Evolutionary conservation across 306 rosid species (phyloP), one percentile per base, ranked within the genome.

Genomic region (Begonia masoniana): DNA sequence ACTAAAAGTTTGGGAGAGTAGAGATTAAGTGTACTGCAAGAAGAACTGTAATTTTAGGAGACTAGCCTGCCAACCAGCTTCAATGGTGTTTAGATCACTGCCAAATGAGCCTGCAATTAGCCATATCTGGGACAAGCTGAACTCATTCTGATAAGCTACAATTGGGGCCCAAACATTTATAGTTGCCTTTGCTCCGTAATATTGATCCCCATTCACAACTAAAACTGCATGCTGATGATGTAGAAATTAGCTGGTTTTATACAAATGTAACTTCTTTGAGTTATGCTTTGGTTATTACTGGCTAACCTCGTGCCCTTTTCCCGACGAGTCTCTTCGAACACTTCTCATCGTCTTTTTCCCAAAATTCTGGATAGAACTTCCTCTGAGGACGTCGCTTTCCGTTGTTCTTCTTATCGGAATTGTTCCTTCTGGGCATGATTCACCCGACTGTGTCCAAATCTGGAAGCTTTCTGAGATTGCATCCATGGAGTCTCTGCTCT

Each of bases 31-130:
- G 58, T 19, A 13, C 10, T 3, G 46, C 13, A 17, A 1, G 4
- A 11, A 45, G 4, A 11, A 45, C 17, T 10, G 39, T 5, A 54
- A 54, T 4, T 5, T 31, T 31, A 31, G 16, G 56, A 60, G 48
- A 75, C 87, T 63, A 73, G 63, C 99, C 96, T 92, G 99, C 99
- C 99, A 92, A 59, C 99, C 99, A 66, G 99, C 99, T 81, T 92
- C 99, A 41, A 92, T 77, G 73, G 99, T 92, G 55, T 92, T 92
- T 0, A 92, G 72, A 68, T 92, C 96, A 66, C 87, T 47, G 10
- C 87, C 94, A 69, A 92, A 92, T 2, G 96, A 79, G 45, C 99
- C 99, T 59, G 96, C 88, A 65, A 92, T 92, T 48, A 92, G 76
- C 99, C 99, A 92, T 15, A 92, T 77, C 62, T 92, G 99, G 58